Base-by-base conservation (phyloP, 2,329 filamentous ascomycete species). In the Plectosphaerella cucumerina region DNA sequence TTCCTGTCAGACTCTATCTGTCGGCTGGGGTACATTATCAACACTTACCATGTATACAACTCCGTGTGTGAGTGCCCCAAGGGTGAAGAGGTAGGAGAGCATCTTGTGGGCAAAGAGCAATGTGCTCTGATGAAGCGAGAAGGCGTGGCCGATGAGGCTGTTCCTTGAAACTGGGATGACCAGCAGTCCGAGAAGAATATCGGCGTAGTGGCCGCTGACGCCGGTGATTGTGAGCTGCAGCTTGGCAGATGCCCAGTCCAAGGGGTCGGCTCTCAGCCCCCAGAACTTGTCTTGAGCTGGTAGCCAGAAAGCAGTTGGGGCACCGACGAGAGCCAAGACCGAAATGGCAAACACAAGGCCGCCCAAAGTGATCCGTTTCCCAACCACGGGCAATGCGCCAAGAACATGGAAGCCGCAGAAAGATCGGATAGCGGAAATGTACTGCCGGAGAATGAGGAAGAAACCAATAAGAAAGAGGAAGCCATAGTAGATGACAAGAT, bases 121-220 rank as follows among this genome's bases (percentile, higher is more conserved):
- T 4, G 56, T 53, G 34, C 50, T 56, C n/a, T 56, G 48, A 31
- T 57, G 56, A 2, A 57, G 33, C 2, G 43, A 35, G 6, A 57
- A 56, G 2, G 44, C 54, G 6, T 44, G 50, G 3, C 48, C 54
- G n/a, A 57, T 41, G 12, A 57, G 17, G 17, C 50, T 54, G 18
- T 57, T 54, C 23, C 56, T 48, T 0, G 52, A 52, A 4, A 56
- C 48, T 1, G 56, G 56, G 6, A 57, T 54, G 2, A 57, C 41
- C n/a, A 54, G 39, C 1, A 57, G 41, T 3, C 56, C 56, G 1
- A 57, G 44, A 1, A 56, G 39, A 3, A 56, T 50, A 26, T 56
- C 56, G 20, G 54, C 54, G 10, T 54, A 55, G 34, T 57, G 56
- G 1, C 54, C 54, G 2, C 53, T 51, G 1, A 57, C 39, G 2